These are phyloP conservation scores for Tetracladium marchalianum DNA, from an alignment of 495 filamentous ascomycete genomes.

Conservation along the genomic window DNA sequence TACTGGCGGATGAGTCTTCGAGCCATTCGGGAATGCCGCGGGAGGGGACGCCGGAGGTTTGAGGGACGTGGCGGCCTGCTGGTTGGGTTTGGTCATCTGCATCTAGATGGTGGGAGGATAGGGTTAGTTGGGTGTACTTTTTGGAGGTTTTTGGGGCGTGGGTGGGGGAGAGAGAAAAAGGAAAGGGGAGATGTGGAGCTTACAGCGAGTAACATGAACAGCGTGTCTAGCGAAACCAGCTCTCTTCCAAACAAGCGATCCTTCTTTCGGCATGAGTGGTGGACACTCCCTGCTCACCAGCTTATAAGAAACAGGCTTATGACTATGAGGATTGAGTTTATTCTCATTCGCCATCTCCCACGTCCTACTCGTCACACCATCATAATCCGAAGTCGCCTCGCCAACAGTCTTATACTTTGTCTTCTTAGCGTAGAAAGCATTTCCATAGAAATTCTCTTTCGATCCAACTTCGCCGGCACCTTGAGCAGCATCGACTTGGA, in stretches of 20 bases:
- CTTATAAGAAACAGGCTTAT: slow-evolving; percentile 85
- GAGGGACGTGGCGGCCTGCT: slow-evolving; percentile 86
- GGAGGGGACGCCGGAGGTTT: slow-evolving; percentile 80
- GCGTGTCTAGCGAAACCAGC: slow-evolving; percentile 86
- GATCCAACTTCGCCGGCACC: slow-evolving; percentile 64
- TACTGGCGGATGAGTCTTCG: slow-evolving; percentile 54
- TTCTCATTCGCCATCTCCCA: slow-evolving; percentile 89
- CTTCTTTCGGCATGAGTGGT: slow-evolving; percentile 68
- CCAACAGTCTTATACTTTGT: slow-evolving; percentile 66
- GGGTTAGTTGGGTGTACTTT: slow-evolving; percentile 1
- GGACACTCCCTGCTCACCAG: slow-evolving; percentile 82
- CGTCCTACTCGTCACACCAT: slow-evolving; percentile 67
- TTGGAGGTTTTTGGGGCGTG: not conserved
- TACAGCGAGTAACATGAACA: slow-evolving; percentile 90
- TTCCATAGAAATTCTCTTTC: slow-evolving; percentile 80
- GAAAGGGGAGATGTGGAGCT: too few species aligned
- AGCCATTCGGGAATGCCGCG: slow-evolving; percentile 78
- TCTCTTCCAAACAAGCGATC: slow-evolving; percentile 84
- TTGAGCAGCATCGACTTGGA: slow-evolving; percentile 64
- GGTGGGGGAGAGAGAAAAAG: not conserved
- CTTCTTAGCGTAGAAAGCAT: slow-evolving; percentile 88
- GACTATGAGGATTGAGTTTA: slow-evolving; percentile 75
- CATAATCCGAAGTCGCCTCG: slow-evolving; percentile 72
- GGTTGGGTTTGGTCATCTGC: slow-evolving; percentile 81
- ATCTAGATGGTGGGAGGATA: slow-evolving; percentile 42